Conservation (phyloP, 805 yeast species). For the Saccharomycopsis sp. region DNA sequence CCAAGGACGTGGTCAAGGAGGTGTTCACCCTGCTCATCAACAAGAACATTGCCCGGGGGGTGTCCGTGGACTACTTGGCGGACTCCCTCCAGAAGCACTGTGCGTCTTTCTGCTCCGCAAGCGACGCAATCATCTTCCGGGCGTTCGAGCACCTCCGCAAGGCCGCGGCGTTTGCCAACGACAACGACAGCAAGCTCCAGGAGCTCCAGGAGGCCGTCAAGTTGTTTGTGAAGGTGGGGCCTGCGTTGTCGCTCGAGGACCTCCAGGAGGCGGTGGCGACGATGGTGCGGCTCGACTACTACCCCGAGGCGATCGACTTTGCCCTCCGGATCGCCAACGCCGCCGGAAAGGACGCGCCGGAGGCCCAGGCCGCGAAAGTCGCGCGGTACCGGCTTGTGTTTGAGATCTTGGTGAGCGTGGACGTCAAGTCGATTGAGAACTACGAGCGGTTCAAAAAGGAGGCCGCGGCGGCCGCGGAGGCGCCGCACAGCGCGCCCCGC, state of each 20-base stretch:
- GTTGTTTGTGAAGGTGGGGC: slow-evolving; percentile 73
- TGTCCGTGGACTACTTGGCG: slow-evolving; percentile 85
- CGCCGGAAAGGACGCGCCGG: slow-evolving; percentile 48
- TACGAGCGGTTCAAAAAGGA: slow-evolving; percentile 29
- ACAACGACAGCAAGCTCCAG: slow-evolving; percentile 62
- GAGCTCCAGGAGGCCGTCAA: slow-evolving; percentile 66
- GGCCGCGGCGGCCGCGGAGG: slow-evolving; percentile 7
- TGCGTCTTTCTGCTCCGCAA: slow-evolving; percentile 89
- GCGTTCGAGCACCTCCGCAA: slow-evolving; percentile 87
- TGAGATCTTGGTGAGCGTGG: slow-evolving; percentile 65
- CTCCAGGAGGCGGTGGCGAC: slow-evolving; percentile 74
- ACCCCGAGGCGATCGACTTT: slow-evolving; percentile 80
- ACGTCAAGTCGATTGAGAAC: slow-evolving; percentile 44
- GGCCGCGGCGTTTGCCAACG: slow-evolving; percentile 72
- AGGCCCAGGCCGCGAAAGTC: slow-evolving; percentile 44
- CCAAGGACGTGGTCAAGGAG: slow-evolving; percentile 64
- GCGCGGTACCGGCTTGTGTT: slow-evolving; percentile 69
- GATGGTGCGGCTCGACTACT: slow-evolving; percentile 71
- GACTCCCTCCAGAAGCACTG: slow-evolving; percentile 85
- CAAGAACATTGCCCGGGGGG: slow-evolving; percentile 84
- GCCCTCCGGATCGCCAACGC: slow-evolving; percentile 69
- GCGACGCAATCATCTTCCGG: slow-evolving; percentile 87
- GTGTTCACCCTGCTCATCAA: slow-evolving; percentile 84
- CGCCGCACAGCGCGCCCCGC: neutral
- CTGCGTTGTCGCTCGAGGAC: slow-evolving; percentile 68